A percentile compares a stretch with the other conserved stretches of the same genome.
Conservation (phyloP, 352 stramenopile genomes). For the Pythium insidiosum region DNA sequence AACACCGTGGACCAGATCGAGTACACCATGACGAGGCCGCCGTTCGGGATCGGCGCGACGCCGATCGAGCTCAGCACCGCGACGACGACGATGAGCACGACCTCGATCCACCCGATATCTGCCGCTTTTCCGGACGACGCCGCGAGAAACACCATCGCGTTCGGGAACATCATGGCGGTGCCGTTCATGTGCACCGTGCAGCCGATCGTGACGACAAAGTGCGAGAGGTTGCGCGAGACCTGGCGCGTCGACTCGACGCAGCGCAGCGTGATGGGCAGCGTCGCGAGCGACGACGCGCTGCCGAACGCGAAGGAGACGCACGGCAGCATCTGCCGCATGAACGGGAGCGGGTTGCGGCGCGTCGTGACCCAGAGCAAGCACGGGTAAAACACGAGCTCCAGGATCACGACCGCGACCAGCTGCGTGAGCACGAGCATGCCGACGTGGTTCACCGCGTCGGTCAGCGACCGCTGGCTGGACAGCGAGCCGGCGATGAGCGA, state of each 20-base stretch:
- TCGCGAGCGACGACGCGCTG: slow-evolving; percentile 57
- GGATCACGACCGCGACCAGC: slow-evolving; percentile 28
- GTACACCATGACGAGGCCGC: slow-evolving; percentile 64
- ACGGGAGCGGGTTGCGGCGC: slow-evolving; percentile 41
- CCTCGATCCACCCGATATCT: slow-evolving; percentile 31
- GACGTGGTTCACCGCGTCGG: slow-evolving; percentile 34
- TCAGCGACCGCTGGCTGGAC: slow-evolving; percentile 31
- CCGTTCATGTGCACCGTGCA: slow-evolving; percentile 73
- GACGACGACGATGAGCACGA: slow-evolving; percentile 51
- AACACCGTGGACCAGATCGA: slow-evolving; percentile 73
- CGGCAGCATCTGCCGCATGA: slow-evolving; percentile 56
- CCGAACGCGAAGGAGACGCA: slow-evolving; percentile 58
- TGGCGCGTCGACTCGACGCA: slow-evolving; percentile 54
- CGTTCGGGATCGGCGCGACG: slow-evolving; percentile 58
- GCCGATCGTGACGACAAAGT: slow-evolving; percentile 71
- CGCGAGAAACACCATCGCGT: slow-evolving; percentile 57
- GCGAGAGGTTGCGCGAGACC: slow-evolving; percentile 39
- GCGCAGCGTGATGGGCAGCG: slow-evolving; percentile 53
- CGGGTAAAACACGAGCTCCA: slow-evolving; percentile 53
- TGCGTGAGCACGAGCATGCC: slow-evolving; percentile 49
- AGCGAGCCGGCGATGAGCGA: slow-evolving; percentile 66
- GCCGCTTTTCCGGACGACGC: slow-evolving; percentile 28
- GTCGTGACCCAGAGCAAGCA: slow-evolving; percentile 35
- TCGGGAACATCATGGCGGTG: slow-evolving; percentile 65
- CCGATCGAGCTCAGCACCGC: slow-evolving; percentile 54